These are phyloP conservation scores for Nakaseomyces glabratus DNA, from an alignment of 1,139 yeast species.

Conservation along the genomic window DNA sequence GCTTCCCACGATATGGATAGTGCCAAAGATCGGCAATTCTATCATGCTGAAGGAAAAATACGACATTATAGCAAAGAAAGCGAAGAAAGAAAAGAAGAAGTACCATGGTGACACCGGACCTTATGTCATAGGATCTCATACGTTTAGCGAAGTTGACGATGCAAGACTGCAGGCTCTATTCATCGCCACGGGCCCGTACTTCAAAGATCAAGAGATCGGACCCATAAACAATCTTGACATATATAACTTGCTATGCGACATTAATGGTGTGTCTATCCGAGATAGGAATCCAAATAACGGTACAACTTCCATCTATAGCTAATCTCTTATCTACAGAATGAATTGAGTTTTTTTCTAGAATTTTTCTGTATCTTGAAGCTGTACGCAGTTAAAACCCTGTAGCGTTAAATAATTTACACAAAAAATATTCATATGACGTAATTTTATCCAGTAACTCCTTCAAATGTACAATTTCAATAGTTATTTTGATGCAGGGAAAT, in stretches of 20 bases:
- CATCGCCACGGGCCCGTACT: conserved; percentile 74
- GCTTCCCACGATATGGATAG: conserved; percentile 76
- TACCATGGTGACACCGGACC: neutral
- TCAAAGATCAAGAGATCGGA: conserved; percentile 36
- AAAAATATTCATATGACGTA: too few relatives aligned
- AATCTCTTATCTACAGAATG: too few relatives aligned
- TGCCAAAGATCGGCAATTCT: conserved; percentile 75
- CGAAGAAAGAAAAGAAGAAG: conserved; percentile 36
- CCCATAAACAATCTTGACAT: conserved; percentile 71
- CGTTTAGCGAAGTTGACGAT: conserved; percentile 61
- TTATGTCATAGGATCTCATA: conserved; percentile 62
- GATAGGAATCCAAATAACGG: conserved; percentile 10
- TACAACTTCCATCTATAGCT: neutral
- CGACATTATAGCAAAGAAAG: conserved; percentile 30
- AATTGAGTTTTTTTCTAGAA: too few relatives aligned
- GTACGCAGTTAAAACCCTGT: too few relatives aligned
- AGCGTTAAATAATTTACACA: too few relatives aligned
- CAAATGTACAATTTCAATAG: too few relatives aligned
- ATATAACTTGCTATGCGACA: conserved; percentile 65
- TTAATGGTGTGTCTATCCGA: conserved; percentile 38
- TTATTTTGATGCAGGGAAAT: too few relatives aligned
- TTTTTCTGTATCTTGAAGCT: too few relatives aligned
- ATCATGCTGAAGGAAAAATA: conserved; percentile 44
- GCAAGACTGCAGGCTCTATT: conserved; percentile 77
- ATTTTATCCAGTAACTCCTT: too few relatives aligned